A percentile compares a stretch with the other conserved stretches of the same genome.
phyloP scores from a whole-genome alignment of 1,284 basidiomycete species.

The Boletellus deceptivus region DNA sequence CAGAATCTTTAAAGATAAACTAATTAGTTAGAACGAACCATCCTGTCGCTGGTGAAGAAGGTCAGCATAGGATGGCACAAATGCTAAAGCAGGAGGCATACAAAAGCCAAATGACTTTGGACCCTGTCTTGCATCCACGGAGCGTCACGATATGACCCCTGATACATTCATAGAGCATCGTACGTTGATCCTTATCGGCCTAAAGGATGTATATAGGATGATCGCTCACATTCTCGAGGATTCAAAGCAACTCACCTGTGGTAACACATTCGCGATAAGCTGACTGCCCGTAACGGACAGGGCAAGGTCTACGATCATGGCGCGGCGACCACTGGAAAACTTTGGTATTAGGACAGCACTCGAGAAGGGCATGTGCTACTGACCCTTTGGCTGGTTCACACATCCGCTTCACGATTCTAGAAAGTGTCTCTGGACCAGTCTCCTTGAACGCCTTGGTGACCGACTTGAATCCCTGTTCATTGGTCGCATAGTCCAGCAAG shows the following conservation, averaged over 20 bases:
- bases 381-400: conserved; percentile 79
- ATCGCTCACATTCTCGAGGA: conserved; percentile 3
- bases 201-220: conserved; percentile 27
- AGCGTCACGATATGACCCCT: conserved; percentile 81
- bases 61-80: conserved; percentile 6
- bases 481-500: conserved; percentile 71
- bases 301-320: conserved; percentile 80
- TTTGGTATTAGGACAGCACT: conserved; percentile 10
- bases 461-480: conserved; percentile 80
- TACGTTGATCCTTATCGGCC: conserved; percentile 80
- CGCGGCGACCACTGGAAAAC: conserved; percentile 58
- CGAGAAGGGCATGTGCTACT: conserved; percentile 2
- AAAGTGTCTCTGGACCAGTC: conserved; percentile 68
- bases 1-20: conserved; percentile 1
- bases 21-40: conserved; percentile 36
- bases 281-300: conserved; percentile 81
- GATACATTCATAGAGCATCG: conserved; percentile 76
- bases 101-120: conserved; percentile 87
- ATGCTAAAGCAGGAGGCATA: conserved; percentile 39
- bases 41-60: conserved; percentile 42
- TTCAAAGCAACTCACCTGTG: conserved; percentile 47
- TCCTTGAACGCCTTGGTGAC: conserved; percentile 82
- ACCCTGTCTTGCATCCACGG: conserved; percentile 81
- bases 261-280: conserved; percentile 73
- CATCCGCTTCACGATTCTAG: conserved; percentile 72